Percentiles rank a stretch among this genome's conserved stretches.
Evolutionary conservation across 495 filamentous ascomycete species (phyloP).

Genomic region (Pyrenula aspistea): DNA sequence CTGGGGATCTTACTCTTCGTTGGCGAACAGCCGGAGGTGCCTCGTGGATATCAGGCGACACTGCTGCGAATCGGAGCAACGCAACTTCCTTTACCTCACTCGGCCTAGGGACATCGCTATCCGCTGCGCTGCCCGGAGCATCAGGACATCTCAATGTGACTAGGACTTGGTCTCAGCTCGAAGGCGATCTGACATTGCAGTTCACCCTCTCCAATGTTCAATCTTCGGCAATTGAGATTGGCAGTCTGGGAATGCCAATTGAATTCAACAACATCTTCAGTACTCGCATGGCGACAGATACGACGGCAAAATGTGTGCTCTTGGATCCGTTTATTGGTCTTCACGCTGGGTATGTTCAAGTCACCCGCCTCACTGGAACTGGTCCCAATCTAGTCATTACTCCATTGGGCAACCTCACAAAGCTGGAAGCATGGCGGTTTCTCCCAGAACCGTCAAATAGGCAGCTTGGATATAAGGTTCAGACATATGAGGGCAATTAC

Average conservation of each 20-base stretch:
- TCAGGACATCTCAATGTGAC: constrained; percentile 21
- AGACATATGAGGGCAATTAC: constrained; percentile 40
- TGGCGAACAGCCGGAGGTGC: constrained; percentile 20
- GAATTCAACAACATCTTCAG: constrained; percentile 47
- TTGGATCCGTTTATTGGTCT: constrained; percentile 40
- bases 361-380: constrained; percentile 27
- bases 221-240: constrained; percentile 26
- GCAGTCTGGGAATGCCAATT: constrained; percentile 37
- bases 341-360: constrained; percentile 36
- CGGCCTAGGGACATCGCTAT: constrained; percentile 19
- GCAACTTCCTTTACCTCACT: constrained; percentile 11
- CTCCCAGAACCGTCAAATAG: constrained; percentile 16
- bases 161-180: constrained; percentile 27
- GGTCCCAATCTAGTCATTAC: constrained; percentile 35
- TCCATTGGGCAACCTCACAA: constrained; percentile 26
- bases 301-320: constrained; percentile 26
- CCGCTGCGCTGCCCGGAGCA: constrained; percentile 14
- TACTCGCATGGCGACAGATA: constrained; percentile 26
- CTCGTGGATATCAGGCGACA: constrained; percentile 23
- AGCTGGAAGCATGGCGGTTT: constrained; percentile 37
- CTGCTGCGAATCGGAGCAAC: constrained; percentile 19
- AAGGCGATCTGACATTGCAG: constrained; percentile 30
- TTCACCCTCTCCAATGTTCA: constrained; percentile 33
- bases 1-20: constrained; percentile 37
- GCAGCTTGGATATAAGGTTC: constrained; percentile 28